phyloP scores from a whole-genome alignment of 2,329 filamentous ascomycete species.

The Fusarium illudens region DNA sequence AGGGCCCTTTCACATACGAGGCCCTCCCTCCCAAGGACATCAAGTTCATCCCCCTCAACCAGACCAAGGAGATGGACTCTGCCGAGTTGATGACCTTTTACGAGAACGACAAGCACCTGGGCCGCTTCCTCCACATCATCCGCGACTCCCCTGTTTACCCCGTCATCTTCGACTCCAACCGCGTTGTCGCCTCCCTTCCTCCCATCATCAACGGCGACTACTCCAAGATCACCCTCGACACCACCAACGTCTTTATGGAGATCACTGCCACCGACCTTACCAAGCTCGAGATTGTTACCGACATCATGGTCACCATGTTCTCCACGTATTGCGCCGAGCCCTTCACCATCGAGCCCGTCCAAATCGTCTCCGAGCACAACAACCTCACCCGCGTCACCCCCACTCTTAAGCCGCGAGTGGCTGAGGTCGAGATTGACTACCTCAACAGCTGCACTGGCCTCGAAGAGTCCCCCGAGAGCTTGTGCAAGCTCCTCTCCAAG shows the following conservation, averaged over 20 bases:
- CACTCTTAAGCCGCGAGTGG: slow-evolving; percentile 77
- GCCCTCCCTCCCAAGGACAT: slow-evolving; percentile 91
- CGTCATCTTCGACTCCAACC: slow-evolving; percentile 91
- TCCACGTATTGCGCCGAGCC: slow-evolving; percentile 86
- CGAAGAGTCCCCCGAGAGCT: slow-evolving; percentile 73
- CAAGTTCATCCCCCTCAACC: slow-evolving; percentile 89
- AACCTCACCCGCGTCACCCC: slow-evolving; percentile 82
- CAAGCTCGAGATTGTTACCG: slow-evolving; percentile 94
- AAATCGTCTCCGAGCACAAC: slow-evolving; percentile 93
- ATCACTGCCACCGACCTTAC: slow-evolving; percentile 96
- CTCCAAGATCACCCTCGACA: slow-evolving; percentile 93
- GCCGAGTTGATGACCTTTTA: slow-evolving; percentile 94
- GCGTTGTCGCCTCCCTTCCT: slow-evolving; percentile 88
- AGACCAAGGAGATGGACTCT: slow-evolving; percentile 86
- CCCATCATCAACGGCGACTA: slow-evolving; percentile 98
- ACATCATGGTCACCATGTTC: slow-evolving; percentile 98
- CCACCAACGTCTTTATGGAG: slow-evolving; percentile 95
- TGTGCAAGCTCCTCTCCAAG: slow-evolving; percentile 82
- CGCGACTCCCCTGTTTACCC: slow-evolving; percentile 93
- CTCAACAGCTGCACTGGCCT: slow-evolving; percentile 94
- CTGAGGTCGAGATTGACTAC: slow-evolving; percentile 88
- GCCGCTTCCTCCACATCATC: slow-evolving; percentile 93
- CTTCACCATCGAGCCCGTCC: slow-evolving; percentile 93
- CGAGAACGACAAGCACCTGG: slow-evolving; percentile 91
- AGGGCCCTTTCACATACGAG: slow-evolving; percentile 97